Base-by-base conservation (phyloP, 495 filamentous ascomycete species). In the Penicillium fimorum region DNA sequence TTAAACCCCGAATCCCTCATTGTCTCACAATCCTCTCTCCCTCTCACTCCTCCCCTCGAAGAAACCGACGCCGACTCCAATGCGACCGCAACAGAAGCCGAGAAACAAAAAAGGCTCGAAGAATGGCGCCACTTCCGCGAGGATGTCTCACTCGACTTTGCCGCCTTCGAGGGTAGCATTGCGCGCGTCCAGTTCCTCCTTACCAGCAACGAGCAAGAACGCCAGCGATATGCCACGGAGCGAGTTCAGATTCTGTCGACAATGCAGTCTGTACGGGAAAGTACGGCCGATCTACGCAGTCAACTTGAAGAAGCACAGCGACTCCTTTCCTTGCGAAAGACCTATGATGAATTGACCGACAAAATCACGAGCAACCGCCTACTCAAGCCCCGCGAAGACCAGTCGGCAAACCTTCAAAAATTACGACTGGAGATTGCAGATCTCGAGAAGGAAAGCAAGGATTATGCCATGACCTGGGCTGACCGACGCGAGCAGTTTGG, bases 401-500 rank as follows among this genome's bases (percentile, higher is more conserved):
- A 96, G 68, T 75, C 84, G 35, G 79, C 80, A 5, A 89, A 89
- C 65, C 76, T 97, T 47, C 80, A 79, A 45, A 94, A 94, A 68
- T 75, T 97, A 33, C 82, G 90, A 57, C 84, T 86, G 46, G 94
- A 98, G 76, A 97, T 96, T 68, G 80, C 81, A 1, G 93, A 96
- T 59, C 71, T 98, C 62, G 84, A 94, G 72, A 81, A 83, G 43
- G 91, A 97, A 74, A 89, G 89, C 67, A 79, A 82, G 70, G 84
- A 87, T 35, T 96, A 94, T 71, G 86, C 84, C 10, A 78, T 77
- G 47, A 96, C 91, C 4, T 97, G 93, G 93, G 75, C 81, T 17
- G 91, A 96, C 68, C 79, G 95, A 33, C 73, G 91, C 40, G 87
- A 88, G 63, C 91, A 96, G 72, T 98, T 97, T 71, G 89, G 87